Evolutionary conservation across 164 flowering plant genomes (phyloP), one percentile per base, ranked within the genome.

Genomic region (Dillenia suffruticosa): DNA sequence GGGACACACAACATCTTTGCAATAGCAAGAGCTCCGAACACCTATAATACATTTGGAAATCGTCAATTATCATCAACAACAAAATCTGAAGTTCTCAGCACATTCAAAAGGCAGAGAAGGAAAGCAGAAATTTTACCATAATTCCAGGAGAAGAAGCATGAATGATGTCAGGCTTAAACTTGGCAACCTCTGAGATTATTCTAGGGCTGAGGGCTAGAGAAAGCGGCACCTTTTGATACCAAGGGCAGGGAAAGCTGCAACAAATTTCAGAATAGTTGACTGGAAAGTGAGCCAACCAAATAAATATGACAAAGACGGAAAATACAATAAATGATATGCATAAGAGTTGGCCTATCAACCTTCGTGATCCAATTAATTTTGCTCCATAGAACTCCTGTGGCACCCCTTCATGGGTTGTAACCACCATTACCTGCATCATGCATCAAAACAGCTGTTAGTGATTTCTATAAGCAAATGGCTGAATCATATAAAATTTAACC

Each of bases 121-220:
- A 66, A 46, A 51, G 9, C 7, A 51, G 13, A 52, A 2, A 52
- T 51, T 58, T 55, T 79, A 86, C 96, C 99, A 95, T 95, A 55
- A 95, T 81, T 59, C 99, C 97, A 59, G 99, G 99, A 52, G 96
- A 95, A 55, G 99, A 89, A 59, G 99, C 96, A 73, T 91, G 99
- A 65, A 95, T 91, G 12, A 91, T 95, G 74, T 95, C 99, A 62
- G 99, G 99, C 80, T 95, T 95, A 70, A 95, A 95, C 59, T 75
- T 78, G 19, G 96, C 88, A 72, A 91, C 96, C 63, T 83, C 97
- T 48, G 90, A 86, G 48, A 95, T 86, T 68, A 95, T 95, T 84
- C 99, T 84, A 17, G 99, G 99, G 71, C 99, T 95, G 57, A 95
- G 88, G 44, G 99, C 99, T 15, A 95, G 70, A 22, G 97, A 95